Base-by-base conservation (phyloP, 768 basidiomycete species). In the Kwoniella heveanensis region DNA sequence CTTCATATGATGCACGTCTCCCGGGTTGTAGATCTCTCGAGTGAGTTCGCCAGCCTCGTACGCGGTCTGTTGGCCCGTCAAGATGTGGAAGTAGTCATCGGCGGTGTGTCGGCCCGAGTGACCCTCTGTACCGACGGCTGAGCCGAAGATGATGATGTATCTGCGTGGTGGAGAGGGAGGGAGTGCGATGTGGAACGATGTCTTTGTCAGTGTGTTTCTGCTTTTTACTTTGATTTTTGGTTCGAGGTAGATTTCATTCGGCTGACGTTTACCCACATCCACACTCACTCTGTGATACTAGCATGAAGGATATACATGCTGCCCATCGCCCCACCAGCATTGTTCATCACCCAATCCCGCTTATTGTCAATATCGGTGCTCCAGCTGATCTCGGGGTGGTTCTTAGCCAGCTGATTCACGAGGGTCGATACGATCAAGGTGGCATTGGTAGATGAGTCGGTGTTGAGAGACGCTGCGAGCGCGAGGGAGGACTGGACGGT, bases 311-410 rank as follows among this genome's bases (percentile, higher is more conserved):
- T 85, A 79, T 93, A 96, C 95, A 99, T 97, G 32, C 72, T 74
- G 56, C 93, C 93, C 94, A 95, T 97, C 0, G 93, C 93, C 64
- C 96, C 96, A 12, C 94, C 96, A 0, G 95, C 94, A 72, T 97
- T 98, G 83, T 88, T 97, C 81, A 95, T 90, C 25, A 96, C 86
- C 95, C 95, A 97, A 74, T 97, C 93, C 37, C 83, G 82, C 22
- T 85, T 77, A 64, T 80, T 66, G 26, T 58, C 30, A 37, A 74
- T 77, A 67, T 80, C 68, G 46, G 74, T 79, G 48, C 72, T 67
- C 69, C 81, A 76, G 30, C 74, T 65, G 29, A 83, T 82, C 52
- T 85, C 73, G 0, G 90, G 86, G 77, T 93, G 89, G 1, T 86
- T 87, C 17, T 81, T 79, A 7, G 88, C 88, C 66, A 98, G 88